Conservation (phyloP, 352 stramenopile genomes). For the Pythium aphanidermatum region DNA sequence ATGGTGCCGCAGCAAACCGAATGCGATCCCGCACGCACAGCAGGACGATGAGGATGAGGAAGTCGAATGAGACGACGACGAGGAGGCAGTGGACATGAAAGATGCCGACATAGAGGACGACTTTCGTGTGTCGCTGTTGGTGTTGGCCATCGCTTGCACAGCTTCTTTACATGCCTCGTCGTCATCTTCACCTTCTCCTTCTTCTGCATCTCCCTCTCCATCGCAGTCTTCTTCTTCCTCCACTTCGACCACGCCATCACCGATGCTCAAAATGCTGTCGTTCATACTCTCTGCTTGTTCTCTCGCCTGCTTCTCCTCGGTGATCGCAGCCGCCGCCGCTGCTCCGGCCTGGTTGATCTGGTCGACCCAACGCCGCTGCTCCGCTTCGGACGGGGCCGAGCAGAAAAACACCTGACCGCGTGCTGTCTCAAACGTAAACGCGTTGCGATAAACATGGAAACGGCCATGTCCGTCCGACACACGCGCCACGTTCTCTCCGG, state of each 20-base stretch:
- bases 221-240: background rate
- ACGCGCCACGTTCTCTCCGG: background rate
- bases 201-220: background rate
- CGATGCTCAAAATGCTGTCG: background rate
- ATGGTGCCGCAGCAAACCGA: slow-evolving; percentile 13
- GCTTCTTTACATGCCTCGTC: too few relatives aligned
- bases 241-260: slow-evolving; percentile 3
- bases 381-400: slow-evolving; percentile 17
- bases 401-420: slow-evolving; percentile 26
- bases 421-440: slow-evolving; percentile 24
- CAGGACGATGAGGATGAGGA: slow-evolving; percentile 2
- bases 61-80: background rate
- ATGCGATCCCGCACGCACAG: slow-evolving; percentile 20
- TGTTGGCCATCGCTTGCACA: background rate
- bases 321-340: background rate
- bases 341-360: slow-evolving; percentile 12
- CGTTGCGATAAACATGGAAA: slow-evolving; percentile 25
- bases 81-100: background rate
- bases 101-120: background rate
- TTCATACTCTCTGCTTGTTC: background rate
- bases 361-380: slow-evolving; percentile 24
- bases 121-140: background rate
- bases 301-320: background rate
- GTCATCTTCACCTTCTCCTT: background rate
- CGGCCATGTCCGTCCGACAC: slow-evolving; percentile 16